Evolutionary conservation across 192 early-diverging fungal genomes (phyloP).

Genomic region (Backusella morwellensis): DNA sequence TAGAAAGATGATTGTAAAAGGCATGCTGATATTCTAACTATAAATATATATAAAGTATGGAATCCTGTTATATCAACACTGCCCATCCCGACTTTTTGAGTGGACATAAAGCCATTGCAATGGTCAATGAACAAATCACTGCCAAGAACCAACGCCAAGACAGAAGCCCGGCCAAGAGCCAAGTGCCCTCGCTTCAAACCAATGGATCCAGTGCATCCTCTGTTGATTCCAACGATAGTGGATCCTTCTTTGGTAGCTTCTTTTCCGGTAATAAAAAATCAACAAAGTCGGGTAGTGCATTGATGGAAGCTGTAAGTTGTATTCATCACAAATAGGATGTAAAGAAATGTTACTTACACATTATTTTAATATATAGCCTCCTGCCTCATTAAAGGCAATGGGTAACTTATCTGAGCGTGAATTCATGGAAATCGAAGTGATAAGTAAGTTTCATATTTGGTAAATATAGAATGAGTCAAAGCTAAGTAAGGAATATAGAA

Average conservation of each 20-base stretch:
- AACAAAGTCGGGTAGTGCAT: slow-evolving; percentile 48
- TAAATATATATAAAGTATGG: slow-evolving; percentile 57
- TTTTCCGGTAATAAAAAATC: slow-evolving; percentile 77
- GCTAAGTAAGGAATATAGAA: slow-evolving; percentile 44
- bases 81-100: slow-evolving; percentile 98
- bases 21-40: too few species aligned
- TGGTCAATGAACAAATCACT: slow-evolving; percentile 74
- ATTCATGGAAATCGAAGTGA: slow-evolving; percentile 97
- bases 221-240: slow-evolving; percentile 31
- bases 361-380: slow-evolving; percentile 56
- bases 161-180: slow-evolving; percentile 6
- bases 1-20: background rate
- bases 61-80: slow-evolving; percentile 97
- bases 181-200: slow-evolving; percentile 21
- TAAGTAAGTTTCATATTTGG: slow-evolving; percentile 62
- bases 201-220: background rate
- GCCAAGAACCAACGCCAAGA: slow-evolving; percentile 26
- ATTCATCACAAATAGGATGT: too few species aligned
- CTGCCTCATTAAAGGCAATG: slow-evolving; percentile 87
- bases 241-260: slow-evolving; percentile 96
- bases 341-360: too few species aligned
- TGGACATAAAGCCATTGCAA: slow-evolving; percentile 93
- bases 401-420: slow-evolving; percentile 97
- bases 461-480: too few species aligned
- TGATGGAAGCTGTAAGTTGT: slow-evolving; percentile 66